These are phyloP conservation scores for Pseudoperonospora humuli DNA, from an alignment of 352 stramenopile genomes.

Conservation along the genomic window DNA sequence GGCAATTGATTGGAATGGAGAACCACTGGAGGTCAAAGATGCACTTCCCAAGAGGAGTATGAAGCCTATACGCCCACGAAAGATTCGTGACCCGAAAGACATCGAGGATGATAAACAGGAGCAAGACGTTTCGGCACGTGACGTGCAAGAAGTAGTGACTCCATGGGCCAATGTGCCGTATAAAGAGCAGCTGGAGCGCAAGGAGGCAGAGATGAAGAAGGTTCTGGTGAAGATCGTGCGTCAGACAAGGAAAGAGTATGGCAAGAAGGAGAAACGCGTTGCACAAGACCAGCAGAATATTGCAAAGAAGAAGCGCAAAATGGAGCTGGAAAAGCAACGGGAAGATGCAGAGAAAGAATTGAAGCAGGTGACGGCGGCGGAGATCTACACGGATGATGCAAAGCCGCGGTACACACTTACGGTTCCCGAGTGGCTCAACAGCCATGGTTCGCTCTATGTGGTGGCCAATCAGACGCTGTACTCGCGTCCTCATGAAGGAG, in stretches of 20 bases:
- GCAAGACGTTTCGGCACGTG: constrained; percentile 22
- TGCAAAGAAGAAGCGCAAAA: constrained; percentile 51
- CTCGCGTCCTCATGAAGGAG: constrained; percentile 51
- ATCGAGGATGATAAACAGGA: constrained; percentile 6
- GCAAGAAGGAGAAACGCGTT: constrained; percentile 83
- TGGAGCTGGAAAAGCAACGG: constrained; percentile 48
- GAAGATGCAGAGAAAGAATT: not conserved
- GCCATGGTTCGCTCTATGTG: constrained; percentile 64
- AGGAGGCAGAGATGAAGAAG: constrained; percentile 87
- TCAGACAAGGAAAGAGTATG: constrained; percentile 76
- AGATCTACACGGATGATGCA: constrained; percentile 16
- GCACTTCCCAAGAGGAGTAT: constrained; percentile 57
- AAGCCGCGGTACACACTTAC: constrained; percentile 32
- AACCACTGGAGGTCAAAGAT: constrained; percentile 68
- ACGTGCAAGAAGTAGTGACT: constrained; percentile 72
- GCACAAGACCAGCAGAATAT: constrained; percentile 45
- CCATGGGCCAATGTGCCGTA: constrained; percentile 76
- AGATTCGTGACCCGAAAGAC: constrained; percentile 5
- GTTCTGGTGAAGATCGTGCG: constrained; percentile 83
- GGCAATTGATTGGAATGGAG: constrained; percentile 55
- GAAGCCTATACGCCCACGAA: constrained; percentile 21
- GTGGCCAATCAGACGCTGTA: constrained; percentile 51
- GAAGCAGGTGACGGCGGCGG: constrained; percentile 2
- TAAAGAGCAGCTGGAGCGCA: constrained; percentile 74
- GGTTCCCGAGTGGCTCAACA: constrained; percentile 69